Percentiles rank a stretch among this genome's conserved stretches.
Evolutionary conservation across 1,139 yeast species (phyloP).

Genomic region (Hansenula sp.): DNA sequence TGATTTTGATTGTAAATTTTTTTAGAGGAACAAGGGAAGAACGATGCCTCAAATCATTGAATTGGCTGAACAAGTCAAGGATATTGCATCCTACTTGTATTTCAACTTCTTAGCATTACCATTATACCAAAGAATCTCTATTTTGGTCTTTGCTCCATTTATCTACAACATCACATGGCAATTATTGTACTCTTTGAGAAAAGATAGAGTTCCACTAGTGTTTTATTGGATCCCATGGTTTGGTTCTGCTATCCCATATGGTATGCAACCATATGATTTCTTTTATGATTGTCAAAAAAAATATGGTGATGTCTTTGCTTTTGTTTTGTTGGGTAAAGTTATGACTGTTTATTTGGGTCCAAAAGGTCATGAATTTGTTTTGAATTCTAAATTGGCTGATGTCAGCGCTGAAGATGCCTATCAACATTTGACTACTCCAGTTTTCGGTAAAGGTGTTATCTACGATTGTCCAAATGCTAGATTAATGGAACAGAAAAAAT

Average conservation of each 20-base stretch:
- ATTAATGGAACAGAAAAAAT: constrained; percentile 97
- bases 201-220: constrained; percentile 82
- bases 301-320: constrained; percentile 91
- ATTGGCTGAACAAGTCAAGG: constrained; percentile 10
- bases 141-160: constrained; percentile 32
- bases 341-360: constrained; percentile 98
- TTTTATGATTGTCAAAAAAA: constrained; percentile 73
- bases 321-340: constrained; percentile 80
- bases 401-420: constrained; percentile 97
- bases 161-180: constrained; percentile 69
- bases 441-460: constrained; percentile 94
- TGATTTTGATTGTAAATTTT: no score
- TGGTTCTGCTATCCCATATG: constrained; percentile 85
- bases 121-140: constrained; percentile 27
- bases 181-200: constrained; percentile 64
- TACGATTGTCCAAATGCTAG: constrained; percentile 94
- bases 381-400: constrained; percentile 84
- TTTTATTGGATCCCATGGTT: constrained; percentile 95
- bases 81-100: constrained; percentile 10
- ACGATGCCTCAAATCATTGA: constrained; percentile 18
- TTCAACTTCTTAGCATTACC: constrained; percentile 24
- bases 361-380: constrained; percentile 94
- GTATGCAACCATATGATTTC: constrained; percentile 90
- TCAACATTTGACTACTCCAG: constrained; percentile 93
- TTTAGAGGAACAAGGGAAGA: no score